Base-by-base conservation (phyloP, 441 rosid species). In the Brassica hybrid region DNA sequence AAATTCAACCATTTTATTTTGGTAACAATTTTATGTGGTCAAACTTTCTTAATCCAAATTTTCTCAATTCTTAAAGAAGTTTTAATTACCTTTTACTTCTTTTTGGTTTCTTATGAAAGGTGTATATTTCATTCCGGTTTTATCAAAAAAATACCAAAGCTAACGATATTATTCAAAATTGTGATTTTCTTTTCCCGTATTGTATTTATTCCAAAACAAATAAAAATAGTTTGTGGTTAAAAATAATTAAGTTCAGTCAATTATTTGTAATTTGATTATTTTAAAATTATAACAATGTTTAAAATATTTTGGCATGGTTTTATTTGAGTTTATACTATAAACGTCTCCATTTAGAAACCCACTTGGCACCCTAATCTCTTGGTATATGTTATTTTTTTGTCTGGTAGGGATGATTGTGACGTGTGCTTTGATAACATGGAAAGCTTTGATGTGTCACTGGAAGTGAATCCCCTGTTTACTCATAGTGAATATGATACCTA, bases 21-120 rank as follows among this genome's bases (percentile, higher is more conserved):
- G 79, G 75, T 16, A 76, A 62, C 58, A 25, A 12, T 21, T 36
- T 52, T 38, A 76, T 11, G 2, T 69, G 58, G 79, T 76, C 79
- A 76, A 62, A 76, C 74, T 32, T 76, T 36, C 5, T 14, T 52
- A 50, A 23, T 36, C 45, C 58, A 36, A 13, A 45, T 43, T 30
- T 30, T 5, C 6, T 5, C 34, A 4, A 30, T 30, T 30, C 34
- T 5, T 30, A 30, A 30, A 30, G 34, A 30, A 30, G 34, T n/a
- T 59, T 11, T 67, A 13, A 17, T 68, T 68, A 43, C 2, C 56
- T 18, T 60, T 73, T 14, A 36, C 2, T 74, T 50, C 1, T n/a
- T 25, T 58, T 25, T 10, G 30, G 63, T 18, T 25, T 67, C 19
- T 8, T 14, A 3, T 32, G 50, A 10, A 4, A 11, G 10, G 5